Evolutionary conservation across 2,329 filamentous ascomycete species (phyloP).

Genomic region (Pseudogymnoascus sp.): DNA sequence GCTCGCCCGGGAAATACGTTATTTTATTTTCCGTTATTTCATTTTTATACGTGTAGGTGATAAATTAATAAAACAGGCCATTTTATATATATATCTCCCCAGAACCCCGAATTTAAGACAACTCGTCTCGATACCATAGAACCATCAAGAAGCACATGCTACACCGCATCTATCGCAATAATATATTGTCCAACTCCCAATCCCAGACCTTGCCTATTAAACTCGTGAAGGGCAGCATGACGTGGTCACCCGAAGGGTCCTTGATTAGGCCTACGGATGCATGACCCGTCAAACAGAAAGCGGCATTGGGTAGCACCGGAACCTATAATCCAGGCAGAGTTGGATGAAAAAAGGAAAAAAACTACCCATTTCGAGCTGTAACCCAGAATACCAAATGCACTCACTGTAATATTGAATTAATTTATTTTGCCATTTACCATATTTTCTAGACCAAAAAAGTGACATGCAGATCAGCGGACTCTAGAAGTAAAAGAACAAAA

Average conservation of each 20-base stretch:
- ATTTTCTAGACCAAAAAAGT: neutral
- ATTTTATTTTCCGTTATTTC: neutral
- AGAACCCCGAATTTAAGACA: neutral
- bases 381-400: neutral
- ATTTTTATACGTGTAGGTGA: neutral
- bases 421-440: neutral
- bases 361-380: neutral
- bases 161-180: neutral
- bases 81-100: neutral
- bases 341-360: neutral
- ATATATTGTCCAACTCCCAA: neutral
- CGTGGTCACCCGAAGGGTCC: constrained; percentile 2
- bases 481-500: constrained; percentile 6
- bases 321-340: neutral
- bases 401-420: neutral
- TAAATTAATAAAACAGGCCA: neutral
- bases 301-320: neutral
- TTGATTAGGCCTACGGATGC: constrained; percentile 2
- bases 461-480: neutral
- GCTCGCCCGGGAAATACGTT: too few relatives aligned
- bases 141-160: neutral
- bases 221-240: neutral
- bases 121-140: neutral
- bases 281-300: neutral
- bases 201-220: neutral